Conservation (phyloP, 441 rosid genomes). For the Eutrema salsugineum region DNA sequence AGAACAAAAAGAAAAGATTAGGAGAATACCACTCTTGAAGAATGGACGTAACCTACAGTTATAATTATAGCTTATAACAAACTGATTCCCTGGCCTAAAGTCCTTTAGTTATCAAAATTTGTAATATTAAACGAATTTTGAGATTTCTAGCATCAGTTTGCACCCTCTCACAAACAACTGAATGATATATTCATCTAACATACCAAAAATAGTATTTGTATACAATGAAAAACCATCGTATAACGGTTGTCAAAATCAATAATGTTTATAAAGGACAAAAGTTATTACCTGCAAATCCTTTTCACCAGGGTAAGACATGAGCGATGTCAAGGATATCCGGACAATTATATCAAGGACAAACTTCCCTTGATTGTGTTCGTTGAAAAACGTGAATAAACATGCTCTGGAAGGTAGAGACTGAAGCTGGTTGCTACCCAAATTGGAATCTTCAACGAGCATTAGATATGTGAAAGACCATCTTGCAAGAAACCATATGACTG, state of each 20-base stretch:
- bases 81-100: constrained; percentile 3
- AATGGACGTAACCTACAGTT: too few species aligned
- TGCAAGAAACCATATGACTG: constrained; percentile 95
- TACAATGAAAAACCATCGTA: background rate
- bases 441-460: constrained; percentile 60
- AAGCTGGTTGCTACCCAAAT: constrained; percentile 47
- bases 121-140: background rate
- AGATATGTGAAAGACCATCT: constrained; percentile 90
- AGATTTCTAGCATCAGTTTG: constrained; percentile 5
- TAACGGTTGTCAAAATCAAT: constrained; percentile 5
- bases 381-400: constrained; percentile 68
- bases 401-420: constrained; percentile 53
- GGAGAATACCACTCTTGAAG: background rate
- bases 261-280: background rate
- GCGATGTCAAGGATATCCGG: constrained; percentile 69
- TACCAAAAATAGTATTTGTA: background rate
- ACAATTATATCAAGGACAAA: constrained; percentile 79
- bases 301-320: constrained; percentile 93
- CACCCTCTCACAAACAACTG: constrained; percentile 8
- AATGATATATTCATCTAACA: background rate
- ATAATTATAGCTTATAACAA: too few species aligned
- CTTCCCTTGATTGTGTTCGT: constrained; percentile 80
- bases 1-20: background rate
- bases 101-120: constrained; percentile 13
- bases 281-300: constrained; percentile 81